Evolutionary conservation across 805 yeast genomes (phyloP).

Genomic region (Kodamaea kaohsiungensis): DNA sequence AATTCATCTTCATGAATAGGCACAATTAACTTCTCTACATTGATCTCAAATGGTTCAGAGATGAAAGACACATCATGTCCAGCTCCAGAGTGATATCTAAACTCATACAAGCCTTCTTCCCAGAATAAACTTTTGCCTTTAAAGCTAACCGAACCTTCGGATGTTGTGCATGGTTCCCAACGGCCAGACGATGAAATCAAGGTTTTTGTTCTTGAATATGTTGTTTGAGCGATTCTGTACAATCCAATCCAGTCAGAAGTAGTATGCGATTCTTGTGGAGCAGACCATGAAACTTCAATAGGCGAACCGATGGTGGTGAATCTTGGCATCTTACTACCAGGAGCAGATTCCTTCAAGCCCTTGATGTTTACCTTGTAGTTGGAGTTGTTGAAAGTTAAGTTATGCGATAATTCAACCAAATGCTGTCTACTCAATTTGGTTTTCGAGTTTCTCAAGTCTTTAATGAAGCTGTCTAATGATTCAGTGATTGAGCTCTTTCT

Average conservation of each 20-base stretch:
- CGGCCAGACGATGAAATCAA: conserved; percentile 62
- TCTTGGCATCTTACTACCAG: conserved; percentile 11
- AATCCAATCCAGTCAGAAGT: conserved; percentile 75
- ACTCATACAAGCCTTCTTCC: conserved; percentile 72
- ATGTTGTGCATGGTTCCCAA: conserved; percentile 49
- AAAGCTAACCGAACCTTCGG: conserved; percentile 52
- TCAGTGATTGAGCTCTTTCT: conserved; percentile 41
- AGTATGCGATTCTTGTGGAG: conserved; percentile 48
- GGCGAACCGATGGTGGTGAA: conserved; percentile 49
- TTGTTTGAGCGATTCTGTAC: conserved; percentile 62
- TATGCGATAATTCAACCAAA: conserved; percentile 41
- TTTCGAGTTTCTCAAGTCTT: conserved; percentile 38
- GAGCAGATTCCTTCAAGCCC: conserved; percentile 18
- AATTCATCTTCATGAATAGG: conserved; percentile 34
- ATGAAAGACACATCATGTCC: conserved; percentile 69
- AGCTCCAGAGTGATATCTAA: conserved; percentile 67
- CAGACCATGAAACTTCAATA: conserved; percentile 53
- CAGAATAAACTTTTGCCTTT: conserved; percentile 50
- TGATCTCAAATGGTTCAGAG: conserved; percentile 66
- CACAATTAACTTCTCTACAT: conserved; percentile 38
- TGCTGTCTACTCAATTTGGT: conserved; percentile 34
- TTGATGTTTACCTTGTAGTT: conserved; percentile 31
- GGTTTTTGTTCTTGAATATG: conserved; percentile 55
- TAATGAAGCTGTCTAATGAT: conserved; percentile 48
- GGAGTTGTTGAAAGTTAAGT: conserved; percentile 38